Evolutionary conservation across 345 rosid genomes (phyloP).

Genomic region (Murraya koenigii): DNA sequence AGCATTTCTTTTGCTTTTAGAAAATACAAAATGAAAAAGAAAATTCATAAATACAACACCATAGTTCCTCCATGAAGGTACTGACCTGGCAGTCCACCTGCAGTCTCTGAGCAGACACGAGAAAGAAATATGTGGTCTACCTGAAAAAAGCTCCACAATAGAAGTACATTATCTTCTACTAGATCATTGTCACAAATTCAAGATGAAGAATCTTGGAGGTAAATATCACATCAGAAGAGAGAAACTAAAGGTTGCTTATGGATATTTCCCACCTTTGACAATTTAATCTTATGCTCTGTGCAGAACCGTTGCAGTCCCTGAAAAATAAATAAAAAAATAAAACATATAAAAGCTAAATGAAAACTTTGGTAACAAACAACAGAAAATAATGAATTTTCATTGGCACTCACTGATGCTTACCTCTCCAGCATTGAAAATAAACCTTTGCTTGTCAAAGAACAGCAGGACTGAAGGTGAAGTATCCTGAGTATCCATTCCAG

Average conservation of each 20-base stretch:
- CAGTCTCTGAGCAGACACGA: constrained; percentile 96
- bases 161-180: not conserved
- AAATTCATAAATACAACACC: not conserved
- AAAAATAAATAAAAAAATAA: not conserved
- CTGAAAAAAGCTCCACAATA: constrained; percentile 40
- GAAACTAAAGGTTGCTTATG: not conserved
- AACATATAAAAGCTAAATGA: not conserved
- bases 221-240: not conserved
- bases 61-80: constrained; percentile 10
- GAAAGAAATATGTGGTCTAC: constrained; percentile 92
- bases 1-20: not conserved
- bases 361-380: not conserved
- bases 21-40: not conserved
- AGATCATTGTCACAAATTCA: constrained; percentile 5
- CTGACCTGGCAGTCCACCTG: constrained; percentile 96
- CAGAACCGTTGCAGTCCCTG: constrained; percentile 95
- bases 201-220: not conserved
- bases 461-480: constrained; percentile 88
- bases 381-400: not conserved
- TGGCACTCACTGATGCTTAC: constrained; percentile 25
- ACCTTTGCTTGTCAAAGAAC: constrained; percentile 88
- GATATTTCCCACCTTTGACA: constrained; percentile 66
- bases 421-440: constrained; percentile 97
- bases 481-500: constrained; percentile 98
- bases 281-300: constrained; percentile 84